Evolutionary conservation across 106 monocot genomes (phyloP), one percentile per base, ranked within the genome.

Genomic region (Dendrobium officinale): DNA sequence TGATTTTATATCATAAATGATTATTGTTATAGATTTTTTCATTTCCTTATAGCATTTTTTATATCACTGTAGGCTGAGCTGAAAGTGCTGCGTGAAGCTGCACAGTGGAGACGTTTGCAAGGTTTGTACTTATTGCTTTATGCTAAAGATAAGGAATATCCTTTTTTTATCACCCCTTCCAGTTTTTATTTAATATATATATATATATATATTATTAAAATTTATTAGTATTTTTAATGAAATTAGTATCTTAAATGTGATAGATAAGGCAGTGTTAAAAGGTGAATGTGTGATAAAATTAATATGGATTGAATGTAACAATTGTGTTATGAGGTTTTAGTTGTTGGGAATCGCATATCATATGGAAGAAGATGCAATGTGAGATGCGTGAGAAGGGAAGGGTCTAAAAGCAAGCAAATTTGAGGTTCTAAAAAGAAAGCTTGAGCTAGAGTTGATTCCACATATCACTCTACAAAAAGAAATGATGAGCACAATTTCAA

Each of bases 41-140:
- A 9, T 59, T 17, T 73, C 18, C 72, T 61, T 55, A 20, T 6
- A 77, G 47, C 45, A 45, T 41, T 22, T 19, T 61, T 49, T 47
- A 43, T 77, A 41, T 37, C 51, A 18, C 27, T 88, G 16, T 75
- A 98, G 92, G 81, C 58, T 82, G 99, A 95, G 75, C 81, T 99
- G 47, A 73, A 83, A 86, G 72, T 85, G 47, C 89, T 95, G 79
- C 90, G 91, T 75, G 99, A 99, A 84, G 99, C 99, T 82, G 99
- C 99, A 72, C 85, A 93, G 59, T 99, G 95, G 99, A 91, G 99
- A 84, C 80, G 78, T 79, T 81, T 85, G 51, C 99, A 99, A 95
- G 99, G 97, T 94, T 55, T 67, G 80, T 51, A 55, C 44, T 77
- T 48, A 61, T 48, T 77, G 42, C 74, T 68, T 83, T 45, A 27